phyloP scores from a whole-genome alignment of 805 yeast genomes.

The Candida peoriensis region DNA sequence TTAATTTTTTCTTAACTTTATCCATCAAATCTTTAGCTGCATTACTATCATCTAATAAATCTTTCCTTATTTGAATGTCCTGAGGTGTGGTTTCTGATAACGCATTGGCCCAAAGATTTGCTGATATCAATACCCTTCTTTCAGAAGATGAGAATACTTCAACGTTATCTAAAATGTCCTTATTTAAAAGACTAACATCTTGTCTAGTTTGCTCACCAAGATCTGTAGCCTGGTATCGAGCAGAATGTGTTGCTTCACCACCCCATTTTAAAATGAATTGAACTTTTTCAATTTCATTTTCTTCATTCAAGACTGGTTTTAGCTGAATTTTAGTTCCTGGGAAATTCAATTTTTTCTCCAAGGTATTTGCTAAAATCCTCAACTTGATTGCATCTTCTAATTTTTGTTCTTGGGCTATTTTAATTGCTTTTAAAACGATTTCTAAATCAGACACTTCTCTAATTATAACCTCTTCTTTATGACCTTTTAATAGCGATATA shows the following conservation, averaged over 20 bases:
- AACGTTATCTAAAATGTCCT: slow-evolving; percentile 78
- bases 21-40: slow-evolving; percentile 99
- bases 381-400: slow-evolving; percentile 80
- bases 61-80: slow-evolving; percentile 78
- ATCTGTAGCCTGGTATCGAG: slow-evolving; percentile 89
- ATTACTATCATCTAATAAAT: slow-evolving; percentile 89
- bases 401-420: slow-evolving; percentile 70
- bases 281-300: slow-evolving; percentile 82
- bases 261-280: slow-evolving; percentile 98
- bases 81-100: slow-evolving; percentile 59
- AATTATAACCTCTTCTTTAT: slow-evolving; percentile 92
- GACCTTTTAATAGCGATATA: slow-evolving; percentile 84
- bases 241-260: slow-evolving; percentile 99
- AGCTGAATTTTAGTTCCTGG: slow-evolving; percentile 97
- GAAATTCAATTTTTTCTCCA: slow-evolving; percentile 81
- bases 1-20: slow-evolving; percentile 91
- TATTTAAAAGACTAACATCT: slow-evolving; percentile 80
- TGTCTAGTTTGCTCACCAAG: slow-evolving; percentile 95
- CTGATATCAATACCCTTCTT: slow-evolving; percentile 89
- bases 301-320: slow-evolving; percentile 74
- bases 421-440: slow-evolving; percentile 80
- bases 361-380: slow-evolving; percentile 69
- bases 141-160: slow-evolving; percentile 89
- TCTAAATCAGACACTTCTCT: slow-evolving; percentile 82
- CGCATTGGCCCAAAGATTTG: slow-evolving; percentile 80